A percentile compares a stretch with the other conserved stretches of the same genome.
Conservation (phyloP, 192 early-diverging fungal genomes). For the Linnemannia schmuckeri region DNA sequence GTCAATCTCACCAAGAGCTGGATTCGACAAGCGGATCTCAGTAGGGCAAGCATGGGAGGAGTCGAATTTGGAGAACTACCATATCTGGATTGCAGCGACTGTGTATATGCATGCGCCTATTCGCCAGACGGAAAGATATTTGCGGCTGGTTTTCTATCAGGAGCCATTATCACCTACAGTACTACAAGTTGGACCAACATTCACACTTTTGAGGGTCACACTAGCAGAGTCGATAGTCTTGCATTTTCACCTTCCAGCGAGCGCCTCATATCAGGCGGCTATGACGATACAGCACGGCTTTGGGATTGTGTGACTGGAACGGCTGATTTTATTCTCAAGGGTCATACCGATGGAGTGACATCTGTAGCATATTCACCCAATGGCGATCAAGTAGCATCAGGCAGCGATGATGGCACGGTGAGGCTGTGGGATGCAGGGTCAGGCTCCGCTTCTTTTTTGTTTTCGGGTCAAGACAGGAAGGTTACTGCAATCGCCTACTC, state of each 20-base stretch:
- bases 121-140: neutral
- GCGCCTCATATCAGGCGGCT: neutral
- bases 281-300: neutral
- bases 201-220: neutral
- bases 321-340: neutral
- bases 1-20: conserved; percentile 5
- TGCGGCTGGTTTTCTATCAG: neutral
- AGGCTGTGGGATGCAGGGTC: neutral
- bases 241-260: neutral
- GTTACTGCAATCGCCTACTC: too few relatives aligned
- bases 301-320: neutral
- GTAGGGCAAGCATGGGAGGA: neutral
- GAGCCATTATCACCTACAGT: too few relatives aligned
- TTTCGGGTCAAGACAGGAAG: too few relatives aligned
- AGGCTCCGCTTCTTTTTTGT: neutral
- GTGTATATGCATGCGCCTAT: neutral
- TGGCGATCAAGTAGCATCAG: neutral
- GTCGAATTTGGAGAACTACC: conserved; percentile 5
- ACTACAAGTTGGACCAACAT: neutral
- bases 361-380: neutral
- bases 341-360: neutral
- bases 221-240: neutral
- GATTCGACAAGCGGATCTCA: conserved; percentile 6
- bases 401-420: neutral
- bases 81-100: neutral